Evolutionary conservation across 139 green algal species (phyloP), one percentile per base, ranked within the genome.

Genomic region (Bryopsis sp.): DNA sequence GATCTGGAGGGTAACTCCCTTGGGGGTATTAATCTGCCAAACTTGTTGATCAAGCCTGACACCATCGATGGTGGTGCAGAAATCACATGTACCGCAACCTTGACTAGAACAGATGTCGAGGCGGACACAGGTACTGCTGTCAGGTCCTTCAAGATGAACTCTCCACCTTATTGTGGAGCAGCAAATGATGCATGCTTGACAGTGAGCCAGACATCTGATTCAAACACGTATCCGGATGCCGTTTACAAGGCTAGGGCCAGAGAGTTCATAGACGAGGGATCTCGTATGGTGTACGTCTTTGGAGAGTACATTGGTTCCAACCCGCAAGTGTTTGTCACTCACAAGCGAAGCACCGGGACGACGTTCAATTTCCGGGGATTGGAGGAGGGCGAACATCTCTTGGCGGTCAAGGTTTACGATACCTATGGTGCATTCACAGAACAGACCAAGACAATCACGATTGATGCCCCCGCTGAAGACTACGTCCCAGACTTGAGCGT

Each of bases 31-130:
- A 54, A 54, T 19, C 11, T 26, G 11, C 15, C 43, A 11, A 19
- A 26, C 15, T 54, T 54, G 43, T 54, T 54, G 15, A 54, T 54
- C 43, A 54, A 54, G 43, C 43, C 43, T 19, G 43, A 54, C 43
- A 54, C 19, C 15, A 11, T 54, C 19, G 43, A 54, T 26, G 43
- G 43, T 19, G 43, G 43, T 54, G 43, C 43, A 19, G 43, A 54
- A 54, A 26, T 26, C 43, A 11, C 11, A 19, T 54, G 11, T 19
- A 19, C 19, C 43, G 43, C 43, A 11, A 54, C 43, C 11, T 19
- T 54, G 15, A 26, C 43, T 19, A 54, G 43, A 19, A 19, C 15
- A 11, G 43, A 19, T 11, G 43, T 26, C 15, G 15, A 54, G 43
- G 43, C 15, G 19, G 43, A 54, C 15, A 54, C 43, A 19, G n/a